A percentile compares a stretch with the other conserved stretches of the same genome.
Conservation (phyloP, 495 filamentous ascomycete genomes). For the Daldinia decipiens region DNA sequence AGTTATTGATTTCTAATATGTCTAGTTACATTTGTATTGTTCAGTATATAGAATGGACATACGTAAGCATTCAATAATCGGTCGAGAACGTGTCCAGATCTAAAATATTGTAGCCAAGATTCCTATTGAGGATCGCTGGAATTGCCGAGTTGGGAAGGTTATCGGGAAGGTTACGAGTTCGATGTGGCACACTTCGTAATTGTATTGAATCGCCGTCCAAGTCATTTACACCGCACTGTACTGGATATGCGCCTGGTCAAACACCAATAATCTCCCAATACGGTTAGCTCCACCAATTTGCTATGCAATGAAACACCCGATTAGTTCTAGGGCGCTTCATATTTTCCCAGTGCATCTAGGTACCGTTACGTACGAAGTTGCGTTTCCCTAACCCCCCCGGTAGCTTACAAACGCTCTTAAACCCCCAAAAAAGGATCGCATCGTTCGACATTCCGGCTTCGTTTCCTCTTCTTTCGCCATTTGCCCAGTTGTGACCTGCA, state of each 20-base stretch:
- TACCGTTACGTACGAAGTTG: not conserved
- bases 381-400: slow-evolving; percentile 14
- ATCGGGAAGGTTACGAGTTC: not conserved
- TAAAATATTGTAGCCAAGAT: slow-evolving; percentile 2
- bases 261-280: slow-evolving; percentile 7
- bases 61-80: not conserved
- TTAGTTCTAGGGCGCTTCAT: slow-evolving; percentile 30
- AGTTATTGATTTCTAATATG: not conserved
- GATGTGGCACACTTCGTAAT: slow-evolving; percentile 5
- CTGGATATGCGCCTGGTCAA: slow-evolving; percentile 13
- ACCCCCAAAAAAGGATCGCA: slow-evolving; percentile 34
- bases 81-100: slow-evolving; percentile 14
- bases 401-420: slow-evolving; percentile 39
- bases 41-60: not conserved
- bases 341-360: slow-evolving; percentile 5
- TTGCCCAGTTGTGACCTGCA: slow-evolving; percentile 11
- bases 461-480: slow-evolving; percentile 30
- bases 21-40: not conserved
- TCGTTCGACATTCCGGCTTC: slow-evolving; percentile 39
- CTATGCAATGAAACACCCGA: slow-evolving; percentile 17
- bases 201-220: not conserved
- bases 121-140: slow-evolving; percentile 17
- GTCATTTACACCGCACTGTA: slow-evolving; percentile 22
- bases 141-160: slow-evolving; percentile 32
- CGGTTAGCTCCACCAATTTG: slow-evolving; percentile 2